A percentile compares a stretch with the other conserved stretches of the same genome.
Conservation (phyloP, 768 basidiomycete genomes). For the Lactarius evosmus region DNA sequence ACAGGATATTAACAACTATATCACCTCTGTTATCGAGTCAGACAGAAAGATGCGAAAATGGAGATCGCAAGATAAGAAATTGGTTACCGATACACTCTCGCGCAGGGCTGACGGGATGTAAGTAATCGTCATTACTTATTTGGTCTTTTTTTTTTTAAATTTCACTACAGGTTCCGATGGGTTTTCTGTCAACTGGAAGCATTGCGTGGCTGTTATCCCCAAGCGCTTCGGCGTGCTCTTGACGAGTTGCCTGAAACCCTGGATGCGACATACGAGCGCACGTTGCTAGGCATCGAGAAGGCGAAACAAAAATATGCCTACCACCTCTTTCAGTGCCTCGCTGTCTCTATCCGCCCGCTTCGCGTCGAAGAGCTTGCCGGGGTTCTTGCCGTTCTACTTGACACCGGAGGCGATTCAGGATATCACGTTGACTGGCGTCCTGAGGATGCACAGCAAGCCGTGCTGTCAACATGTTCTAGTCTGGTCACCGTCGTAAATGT, state of each 20-base stretch:
- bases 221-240: neutral
- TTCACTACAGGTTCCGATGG: conserved; percentile 10
- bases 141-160: no score
- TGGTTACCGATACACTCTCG: conserved; percentile 6
- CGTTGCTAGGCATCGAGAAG: conserved; percentile 4
- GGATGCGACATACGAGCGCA: conserved; percentile 10
- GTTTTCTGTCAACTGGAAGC: conserved; percentile 13
- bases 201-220: conserved; percentile 2
- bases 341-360: conserved; percentile 2
- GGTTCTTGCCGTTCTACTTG: conserved; percentile 6
- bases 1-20: conserved; percentile 1
- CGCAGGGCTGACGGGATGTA: conserved; percentile 12
- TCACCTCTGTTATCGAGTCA: neutral
- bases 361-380: conserved; percentile 15
- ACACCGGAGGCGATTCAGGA: neutral
- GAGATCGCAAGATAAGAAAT: conserved; percentile 4
- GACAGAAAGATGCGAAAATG: conserved; percentile 2
- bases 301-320: conserved; percentile 1
- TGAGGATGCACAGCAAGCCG: neutral
- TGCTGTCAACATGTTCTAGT: neutral
- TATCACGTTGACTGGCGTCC: neutral
- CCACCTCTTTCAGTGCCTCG: conserved; percentile 1
- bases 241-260: conserved; percentile 2
- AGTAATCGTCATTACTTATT: neutral
- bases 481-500: neutral